Percentiles rank a stretch among this genome's conserved stretches.
Conservation (phyloP, 2,329 filamentous ascomycete genomes). For the Alternaria sp. region DNA sequence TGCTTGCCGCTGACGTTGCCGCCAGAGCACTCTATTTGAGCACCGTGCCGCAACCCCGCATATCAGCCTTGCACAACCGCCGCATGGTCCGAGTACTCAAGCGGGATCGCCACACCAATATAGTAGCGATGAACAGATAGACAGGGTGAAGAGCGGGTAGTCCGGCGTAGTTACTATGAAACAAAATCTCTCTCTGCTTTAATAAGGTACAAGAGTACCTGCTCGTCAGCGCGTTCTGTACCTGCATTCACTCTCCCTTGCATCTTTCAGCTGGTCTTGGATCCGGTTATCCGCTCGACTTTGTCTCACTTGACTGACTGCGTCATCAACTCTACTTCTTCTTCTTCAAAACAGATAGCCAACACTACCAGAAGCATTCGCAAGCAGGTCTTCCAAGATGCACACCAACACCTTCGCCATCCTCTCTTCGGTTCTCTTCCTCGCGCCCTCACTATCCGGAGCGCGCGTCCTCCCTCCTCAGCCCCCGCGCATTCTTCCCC, state of each 20-base stretch:
- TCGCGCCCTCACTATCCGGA: neutral
- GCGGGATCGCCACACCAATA: slow-evolving; percentile 4
- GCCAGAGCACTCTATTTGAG: slow-evolving; percentile 9
- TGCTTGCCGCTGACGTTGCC: slow-evolving; percentile 7
- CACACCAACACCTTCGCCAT: slow-evolving; percentile 9
- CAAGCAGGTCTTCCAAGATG: slow-evolving; percentile 12
- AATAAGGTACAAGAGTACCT: neutral
- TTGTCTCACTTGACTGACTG: neutral
- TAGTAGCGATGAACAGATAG: slow-evolving; percentile 4
- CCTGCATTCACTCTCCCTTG: neutral
- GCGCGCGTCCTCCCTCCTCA: slow-evolving; percentile 2
- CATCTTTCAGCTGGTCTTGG: neutral
- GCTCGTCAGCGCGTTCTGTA: neutral
- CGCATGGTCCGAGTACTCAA: neutral
- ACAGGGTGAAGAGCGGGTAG: slow-evolving; percentile 2
- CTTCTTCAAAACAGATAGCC: neutral
- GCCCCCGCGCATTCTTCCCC: slow-evolving; percentile 5
- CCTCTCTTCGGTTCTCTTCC: slow-evolving; percentile 4
- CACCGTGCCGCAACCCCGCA: slow-evolving; percentile 17
- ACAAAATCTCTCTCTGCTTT: neutral
- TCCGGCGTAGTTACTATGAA: neutral
- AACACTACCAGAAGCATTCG: neutral
- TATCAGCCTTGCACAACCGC: slow-evolving; percentile 3
- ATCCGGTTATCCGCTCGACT: neutral
- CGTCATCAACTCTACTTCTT: neutral